Conservation (phyloP, 2,329 filamentous ascomycete species). For the Cylindrodendrum hubeiense region DNA sequence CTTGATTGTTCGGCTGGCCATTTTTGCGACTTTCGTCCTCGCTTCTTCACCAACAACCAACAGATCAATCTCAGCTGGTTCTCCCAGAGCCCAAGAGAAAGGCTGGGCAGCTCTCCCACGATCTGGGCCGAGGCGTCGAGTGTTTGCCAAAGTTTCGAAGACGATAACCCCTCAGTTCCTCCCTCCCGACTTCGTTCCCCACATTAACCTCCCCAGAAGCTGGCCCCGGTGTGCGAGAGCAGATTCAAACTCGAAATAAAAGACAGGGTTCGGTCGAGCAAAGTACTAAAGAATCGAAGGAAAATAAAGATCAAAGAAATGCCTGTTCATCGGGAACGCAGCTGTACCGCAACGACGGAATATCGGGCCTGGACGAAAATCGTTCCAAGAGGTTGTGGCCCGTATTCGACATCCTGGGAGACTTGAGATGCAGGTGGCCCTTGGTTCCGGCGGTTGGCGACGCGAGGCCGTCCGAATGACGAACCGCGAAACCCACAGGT, state of each 20-base stretch:
- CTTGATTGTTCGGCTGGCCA: conserved; percentile 24
- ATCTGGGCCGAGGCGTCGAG: background rate
- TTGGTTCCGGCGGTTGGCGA: conserved; percentile 28
- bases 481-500: conserved; percentile 39
- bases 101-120: conserved; percentile 5
- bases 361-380: conserved; percentile 17
- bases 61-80: conserved; percentile 11
- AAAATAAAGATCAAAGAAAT: conserved; percentile 44
- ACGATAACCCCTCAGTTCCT: conserved; percentile 20
- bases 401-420: conserved; percentile 31
- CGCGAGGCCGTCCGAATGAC: conserved; percentile 24
- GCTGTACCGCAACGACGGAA: conserved; percentile 54
- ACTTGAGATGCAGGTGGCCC: conserved; percentile 28
- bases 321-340: conserved; percentile 46
- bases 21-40: conserved; percentile 11
- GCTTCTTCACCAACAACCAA: conserved; percentile 11
- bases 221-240: conserved; percentile 40
- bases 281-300: conserved; percentile 36
- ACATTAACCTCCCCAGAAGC: conserved; percentile 54
- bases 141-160: conserved; percentile 13
- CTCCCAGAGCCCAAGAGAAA: background rate
- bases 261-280: conserved; percentile 23
- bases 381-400: conserved; percentile 10
- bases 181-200: conserved; percentile 25
- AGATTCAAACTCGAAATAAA: conserved; percentile 42